Evolutionary conservation across 768 basidiomycete species (phyloP).

Genomic region (Tricholomella constricta): DNA sequence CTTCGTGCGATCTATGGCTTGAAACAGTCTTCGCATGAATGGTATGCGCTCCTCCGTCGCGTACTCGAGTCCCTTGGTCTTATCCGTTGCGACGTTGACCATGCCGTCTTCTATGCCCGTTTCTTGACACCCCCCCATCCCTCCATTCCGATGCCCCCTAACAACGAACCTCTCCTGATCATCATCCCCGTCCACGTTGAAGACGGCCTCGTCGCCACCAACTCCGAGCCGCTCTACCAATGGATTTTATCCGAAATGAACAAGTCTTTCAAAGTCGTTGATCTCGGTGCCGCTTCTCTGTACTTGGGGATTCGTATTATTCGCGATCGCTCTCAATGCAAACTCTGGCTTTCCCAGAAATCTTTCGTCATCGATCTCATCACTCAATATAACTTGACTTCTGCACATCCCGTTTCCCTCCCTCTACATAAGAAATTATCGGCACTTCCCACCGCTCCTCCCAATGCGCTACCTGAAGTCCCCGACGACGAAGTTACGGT

Average conservation of each 20-base stretch:
- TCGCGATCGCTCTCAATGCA: background rate
- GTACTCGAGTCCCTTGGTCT: conserved; percentile 18
- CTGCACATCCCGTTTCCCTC: background rate
- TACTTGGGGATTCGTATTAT: conserved; percentile 5
- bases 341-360: conserved; percentile 3
- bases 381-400: background rate
- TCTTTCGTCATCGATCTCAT: no score
- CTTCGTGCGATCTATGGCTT: conserved; percentile 7
- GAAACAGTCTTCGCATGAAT: background rate
- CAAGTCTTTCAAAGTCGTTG: background rate
- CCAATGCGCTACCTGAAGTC: conserved; percentile 8
- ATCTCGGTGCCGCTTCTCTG: background rate
- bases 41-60: background rate
- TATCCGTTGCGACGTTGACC: conserved; percentile 23
- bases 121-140: conserved; percentile 20
- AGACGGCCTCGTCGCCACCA: conserved; percentile 20
- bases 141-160: conserved; percentile 13
- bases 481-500: conserved; percentile 14
- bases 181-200: conserved; percentile 29
- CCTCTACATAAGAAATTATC: background rate
- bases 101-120: conserved; percentile 22
- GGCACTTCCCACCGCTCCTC: background rate
- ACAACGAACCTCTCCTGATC: conserved; percentile 14
- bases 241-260: conserved; percentile 17
- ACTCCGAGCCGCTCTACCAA: conserved; percentile 19